Evolutionary conservation across 129 eudicot species (phyloP).

Genomic region (Artemisia tridentata): DNA sequence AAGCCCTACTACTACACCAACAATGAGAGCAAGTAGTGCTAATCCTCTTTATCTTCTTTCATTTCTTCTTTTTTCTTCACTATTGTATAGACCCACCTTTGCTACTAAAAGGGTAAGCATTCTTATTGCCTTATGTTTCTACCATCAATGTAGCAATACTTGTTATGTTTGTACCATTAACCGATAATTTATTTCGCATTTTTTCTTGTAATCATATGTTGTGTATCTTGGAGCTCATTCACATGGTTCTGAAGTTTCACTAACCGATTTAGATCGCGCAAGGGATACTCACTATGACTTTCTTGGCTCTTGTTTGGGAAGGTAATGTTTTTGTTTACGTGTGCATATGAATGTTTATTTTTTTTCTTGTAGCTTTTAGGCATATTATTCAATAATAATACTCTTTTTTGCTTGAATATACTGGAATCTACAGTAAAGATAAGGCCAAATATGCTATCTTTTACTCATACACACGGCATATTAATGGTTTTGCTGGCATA

Average conservation of each 20-base stretch:
- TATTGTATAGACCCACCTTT: conserved; percentile 58
- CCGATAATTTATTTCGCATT: neutral
- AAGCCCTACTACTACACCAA: conserved; percentile 20
- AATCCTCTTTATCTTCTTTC: conserved; percentile 44
- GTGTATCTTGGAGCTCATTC: conserved; percentile 91
- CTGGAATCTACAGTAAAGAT: conserved; percentile 34
- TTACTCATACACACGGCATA: conserved; percentile 84
- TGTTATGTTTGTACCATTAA: conserved; percentile 16
- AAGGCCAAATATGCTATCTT: conserved; percentile 84
- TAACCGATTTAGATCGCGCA: conserved; percentile 52
- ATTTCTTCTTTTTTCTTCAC: conserved; percentile 39
- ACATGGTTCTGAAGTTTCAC: conserved; percentile 41
- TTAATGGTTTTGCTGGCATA: conserved; percentile 93
- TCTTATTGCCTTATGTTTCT: conserved; percentile 3
- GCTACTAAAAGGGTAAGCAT: conserved; percentile 69
- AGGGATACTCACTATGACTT: conserved; percentile 65
- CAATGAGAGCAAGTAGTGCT: conserved; percentile 46
- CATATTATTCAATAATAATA: neutral
- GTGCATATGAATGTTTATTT: conserved; percentile 4
- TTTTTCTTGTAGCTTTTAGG: neutral
- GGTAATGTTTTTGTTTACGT: conserved; percentile 42
- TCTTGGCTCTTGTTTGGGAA: conserved; percentile 82
- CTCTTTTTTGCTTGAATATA: conserved; percentile 5
- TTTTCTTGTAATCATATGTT: conserved; percentile 55
- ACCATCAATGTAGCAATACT: neutral